A percentile compares a stretch with the other conserved stretches of the same genome.
phyloP scores from a whole-genome alignment of 177 flowering plant genomes.

The Tripterygium wilfordii region DNA sequence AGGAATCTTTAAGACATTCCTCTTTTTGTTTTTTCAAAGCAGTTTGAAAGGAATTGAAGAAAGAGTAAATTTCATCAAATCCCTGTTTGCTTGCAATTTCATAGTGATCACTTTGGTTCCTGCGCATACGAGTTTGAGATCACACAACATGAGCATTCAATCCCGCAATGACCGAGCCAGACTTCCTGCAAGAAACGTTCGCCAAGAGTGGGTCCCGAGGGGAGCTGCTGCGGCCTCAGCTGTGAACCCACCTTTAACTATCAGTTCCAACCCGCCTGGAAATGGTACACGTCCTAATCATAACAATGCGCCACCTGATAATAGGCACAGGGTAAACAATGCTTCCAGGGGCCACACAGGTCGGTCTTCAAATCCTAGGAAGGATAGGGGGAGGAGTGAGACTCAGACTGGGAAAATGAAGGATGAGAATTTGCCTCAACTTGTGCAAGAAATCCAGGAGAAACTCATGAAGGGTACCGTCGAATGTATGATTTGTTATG shows the following conservation, averaged over 20 bases:
- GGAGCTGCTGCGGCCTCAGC: constrained; percentile 22
- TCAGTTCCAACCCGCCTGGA: constrained; percentile 10
- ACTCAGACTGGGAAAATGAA: constrained; percentile 10
- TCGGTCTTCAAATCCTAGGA: constrained; percentile 20
- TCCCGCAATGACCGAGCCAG: constrained; percentile 36
- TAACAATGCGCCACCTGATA: constrained; percentile 7
- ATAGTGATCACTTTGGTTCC: no score
- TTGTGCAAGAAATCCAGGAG: constrained; percentile 91
- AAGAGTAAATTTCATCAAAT: no score
- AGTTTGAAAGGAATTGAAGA: no score
- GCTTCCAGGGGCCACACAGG: constrained; percentile 14
- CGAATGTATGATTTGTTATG: constrained; percentile 98
- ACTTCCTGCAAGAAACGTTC: constrained; percentile 20
- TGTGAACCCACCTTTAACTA: constrained; percentile 8
- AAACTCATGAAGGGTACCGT: constrained; percentile 67
- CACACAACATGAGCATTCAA: constrained; percentile 50
- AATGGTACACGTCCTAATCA: constrained; percentile 13
- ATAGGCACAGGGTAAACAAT: constrained; percentile 4
- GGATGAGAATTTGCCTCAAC: constrained; percentile 57
- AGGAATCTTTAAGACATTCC: no score
- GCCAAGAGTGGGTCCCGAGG: constrained; percentile 70
- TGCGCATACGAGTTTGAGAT: background rate
- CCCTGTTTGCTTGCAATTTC: no score
- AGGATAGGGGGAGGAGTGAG: constrained; percentile 19
- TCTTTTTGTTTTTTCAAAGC: no score